Percentiles rank a stretch among this genome's conserved stretches.
phyloP scores from a whole-genome alignment of 2,329 filamentous ascomycete species.

The Ophiosphaerella narmari region DNA sequence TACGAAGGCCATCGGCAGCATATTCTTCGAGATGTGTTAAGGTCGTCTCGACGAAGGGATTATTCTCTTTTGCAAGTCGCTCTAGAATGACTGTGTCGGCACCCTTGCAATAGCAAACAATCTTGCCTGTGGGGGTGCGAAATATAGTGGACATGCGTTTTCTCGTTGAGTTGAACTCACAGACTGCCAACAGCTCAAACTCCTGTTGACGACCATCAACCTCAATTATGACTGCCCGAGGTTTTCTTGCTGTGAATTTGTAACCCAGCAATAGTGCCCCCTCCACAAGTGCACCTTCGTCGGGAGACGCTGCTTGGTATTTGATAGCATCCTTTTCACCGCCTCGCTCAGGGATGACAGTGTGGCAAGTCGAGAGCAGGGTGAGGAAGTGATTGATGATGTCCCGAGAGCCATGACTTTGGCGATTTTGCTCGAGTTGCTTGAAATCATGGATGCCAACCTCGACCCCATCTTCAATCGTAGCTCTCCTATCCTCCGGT shows the following conservation, averaged over 20 bases:
- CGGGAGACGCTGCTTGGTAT: slow-evolving; percentile 96
- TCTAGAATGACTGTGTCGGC: slow-evolving; percentile 98
- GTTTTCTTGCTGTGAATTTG: slow-evolving; percentile 87
- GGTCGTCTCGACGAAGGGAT: slow-evolving; percentile 83
- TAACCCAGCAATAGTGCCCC: slow-evolving; percentile 87
- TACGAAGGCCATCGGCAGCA: slow-evolving; percentile 91
- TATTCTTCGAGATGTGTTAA: slow-evolving; percentile 97
- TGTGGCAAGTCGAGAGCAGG: slow-evolving; percentile 89
- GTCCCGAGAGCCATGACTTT: slow-evolving; percentile 61
- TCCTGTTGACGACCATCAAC: slow-evolving; percentile 72
- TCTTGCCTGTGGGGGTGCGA: slow-evolving; percentile 92
- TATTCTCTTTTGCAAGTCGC: slow-evolving; percentile 78
- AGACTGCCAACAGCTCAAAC: slow-evolving; percentile 93
- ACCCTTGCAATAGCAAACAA: slow-evolving; percentile 92
- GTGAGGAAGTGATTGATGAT: slow-evolving; percentile 83
- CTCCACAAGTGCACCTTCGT: slow-evolving; percentile 95
- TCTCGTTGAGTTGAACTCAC: slow-evolving; percentile 96
- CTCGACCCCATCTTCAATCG: slow-evolving; percentile 75
- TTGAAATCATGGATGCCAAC: slow-evolving; percentile 85
- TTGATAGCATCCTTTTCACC: slow-evolving; percentile 86
- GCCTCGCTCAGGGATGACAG: slow-evolving; percentile 89
- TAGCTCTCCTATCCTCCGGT: slow-evolving; percentile 84
- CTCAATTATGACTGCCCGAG: slow-evolving; percentile 82
- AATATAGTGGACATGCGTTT: slow-evolving; percentile 99
- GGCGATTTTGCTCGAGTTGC: slow-evolving; percentile 70